Evolutionary conservation across 2,329 filamentous ascomycete species (phyloP).

Genomic region (Penicillium occitanis): DNA sequence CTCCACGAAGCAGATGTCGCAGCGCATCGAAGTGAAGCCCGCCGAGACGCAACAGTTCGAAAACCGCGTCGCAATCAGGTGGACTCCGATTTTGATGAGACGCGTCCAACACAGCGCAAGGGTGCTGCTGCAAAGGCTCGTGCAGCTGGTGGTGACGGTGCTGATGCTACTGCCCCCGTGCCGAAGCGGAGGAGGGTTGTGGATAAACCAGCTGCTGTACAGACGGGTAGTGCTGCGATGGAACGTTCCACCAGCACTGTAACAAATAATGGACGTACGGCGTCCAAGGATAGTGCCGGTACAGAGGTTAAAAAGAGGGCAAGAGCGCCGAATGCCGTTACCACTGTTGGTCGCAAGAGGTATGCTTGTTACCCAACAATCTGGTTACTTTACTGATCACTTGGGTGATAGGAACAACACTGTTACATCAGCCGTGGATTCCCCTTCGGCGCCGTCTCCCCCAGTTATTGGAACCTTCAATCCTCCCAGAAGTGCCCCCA

Average conservation of each 20-base stretch:
- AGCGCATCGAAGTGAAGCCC: slow-evolving; percentile 71
- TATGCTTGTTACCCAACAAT: slow-evolving; percentile 44
- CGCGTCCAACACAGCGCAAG: slow-evolving; percentile 53
- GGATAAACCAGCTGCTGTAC: slow-evolving; percentile 59
- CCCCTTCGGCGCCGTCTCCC: slow-evolving; percentile 72
- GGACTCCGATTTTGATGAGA: slow-evolving; percentile 79
- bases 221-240: slow-evolving; percentile 37
- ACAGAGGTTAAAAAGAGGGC: slow-evolving; percentile 71
- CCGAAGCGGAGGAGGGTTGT: slow-evolving; percentile 73
- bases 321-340: slow-evolving; percentile 68
- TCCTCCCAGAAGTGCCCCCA: slow-evolving; percentile 58
- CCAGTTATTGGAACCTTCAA: slow-evolving; percentile 68
- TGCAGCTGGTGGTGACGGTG: slow-evolving; percentile 26
- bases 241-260: slow-evolving; percentile 42
- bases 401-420: slow-evolving; percentile 45
- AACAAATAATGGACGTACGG: slow-evolving; percentile 35
- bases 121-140: slow-evolving; percentile 54
- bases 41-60: slow-evolving; percentile 78
- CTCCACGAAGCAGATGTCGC: slow-evolving; percentile 80
- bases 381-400: slow-evolving; percentile 1
- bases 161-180: slow-evolving; percentile 45
- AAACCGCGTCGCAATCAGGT: slow-evolving; percentile 70
- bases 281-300: slow-evolving; percentile 65
- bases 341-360: slow-evolving; percentile 67
- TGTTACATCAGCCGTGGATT: slow-evolving; percentile 55